phyloP scores from a whole-genome alignment of 495 filamentous ascomycete genomes.

The Clohesyomyces aquaticus region DNA sequence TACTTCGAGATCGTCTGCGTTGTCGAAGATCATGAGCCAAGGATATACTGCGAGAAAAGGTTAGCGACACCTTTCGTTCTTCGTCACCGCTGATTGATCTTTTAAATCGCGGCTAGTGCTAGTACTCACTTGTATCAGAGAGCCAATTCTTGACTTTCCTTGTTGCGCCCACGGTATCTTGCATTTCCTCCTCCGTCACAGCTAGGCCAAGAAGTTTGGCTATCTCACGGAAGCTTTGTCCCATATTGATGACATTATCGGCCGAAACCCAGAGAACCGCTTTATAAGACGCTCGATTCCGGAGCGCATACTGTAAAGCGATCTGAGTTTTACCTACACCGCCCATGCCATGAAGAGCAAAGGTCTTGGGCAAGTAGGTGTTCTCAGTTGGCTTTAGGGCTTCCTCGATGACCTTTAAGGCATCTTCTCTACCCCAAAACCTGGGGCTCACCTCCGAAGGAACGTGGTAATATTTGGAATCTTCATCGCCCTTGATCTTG shows the following conservation, averaged over 20 bases:
- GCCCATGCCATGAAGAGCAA: slow-evolving; percentile 45
- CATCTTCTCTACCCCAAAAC: slow-evolving; percentile 34
- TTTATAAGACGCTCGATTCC: slow-evolving; percentile 32
- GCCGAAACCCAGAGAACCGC: slow-evolving; percentile 43
- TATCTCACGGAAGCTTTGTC: slow-evolving; percentile 35
- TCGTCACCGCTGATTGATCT: too few relatives aligned
- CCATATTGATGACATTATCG: slow-evolving; percentile 31
- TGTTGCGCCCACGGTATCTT: slow-evolving; percentile 26
- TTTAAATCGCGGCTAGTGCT: neutral
- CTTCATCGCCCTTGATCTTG: slow-evolving; percentile 8
- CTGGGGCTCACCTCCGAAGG: slow-evolving; percentile 31
- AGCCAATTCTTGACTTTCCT: slow-evolving; percentile 38
- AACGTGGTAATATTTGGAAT: slow-evolving; percentile 17
- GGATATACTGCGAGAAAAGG: neutral
- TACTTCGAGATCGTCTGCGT: slow-evolving; percentile 34
- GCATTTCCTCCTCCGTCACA: slow-evolving; percentile 25
- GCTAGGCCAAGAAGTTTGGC: slow-evolving; percentile 14
- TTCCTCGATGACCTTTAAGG: slow-evolving; percentile 17
- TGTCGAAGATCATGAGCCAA: slow-evolving; percentile 35
- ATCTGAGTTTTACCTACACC: slow-evolving; percentile 50
- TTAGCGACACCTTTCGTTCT: too few relatives aligned
- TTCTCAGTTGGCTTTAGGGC: slow-evolving; percentile 19
- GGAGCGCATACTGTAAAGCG: slow-evolving; percentile 45
- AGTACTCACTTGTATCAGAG: slow-evolving; percentile 25
- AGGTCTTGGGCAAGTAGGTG: slow-evolving; percentile 3